phyloP scores from a whole-genome alignment of 116 monocot genomes.

The Phalaenopsis hybrid region DNA sequence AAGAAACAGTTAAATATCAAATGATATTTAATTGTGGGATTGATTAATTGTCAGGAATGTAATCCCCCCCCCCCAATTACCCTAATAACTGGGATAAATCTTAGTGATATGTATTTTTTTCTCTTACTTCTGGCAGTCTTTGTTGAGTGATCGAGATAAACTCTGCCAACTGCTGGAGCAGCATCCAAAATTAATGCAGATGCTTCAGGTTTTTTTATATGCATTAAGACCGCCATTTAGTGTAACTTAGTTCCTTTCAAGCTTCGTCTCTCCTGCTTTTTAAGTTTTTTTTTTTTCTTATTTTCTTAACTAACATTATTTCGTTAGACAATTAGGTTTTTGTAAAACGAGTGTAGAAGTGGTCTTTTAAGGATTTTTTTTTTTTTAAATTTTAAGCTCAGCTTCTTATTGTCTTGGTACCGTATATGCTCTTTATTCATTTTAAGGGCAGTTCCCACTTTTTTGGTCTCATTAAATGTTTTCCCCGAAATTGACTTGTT shows the following conservation, averaged over 20 bases:
- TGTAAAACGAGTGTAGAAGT: neutral
- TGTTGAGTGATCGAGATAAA: slow-evolving; percentile 87
- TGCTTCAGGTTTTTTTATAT: slow-evolving; percentile 81
- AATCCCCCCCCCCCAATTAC: neutral
- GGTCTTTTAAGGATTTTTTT: neutral
- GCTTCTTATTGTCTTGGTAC: too few species aligned
- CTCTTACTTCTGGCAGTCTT: slow-evolving; percentile 39
- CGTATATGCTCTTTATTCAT: neutral
- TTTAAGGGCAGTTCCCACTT: neutral
- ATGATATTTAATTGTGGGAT: neutral
- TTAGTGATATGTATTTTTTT: neutral
- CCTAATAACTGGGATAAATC: neutral
- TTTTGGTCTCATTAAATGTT: neutral
- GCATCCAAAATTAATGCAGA: slow-evolving; percentile 96
- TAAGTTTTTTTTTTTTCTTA: neutral
- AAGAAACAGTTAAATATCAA: neutral
- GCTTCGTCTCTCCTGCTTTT: neutral
- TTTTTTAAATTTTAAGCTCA: neutral
- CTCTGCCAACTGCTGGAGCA: slow-evolving; percentile 92
- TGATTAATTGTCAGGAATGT: neutral
- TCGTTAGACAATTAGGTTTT: neutral
- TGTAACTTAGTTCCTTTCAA: neutral
- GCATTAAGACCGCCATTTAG: neutral
- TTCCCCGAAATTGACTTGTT: neutral
- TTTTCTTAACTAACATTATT: neutral